Evolutionary conservation across 1,139 yeast genomes (phyloP).

Genomic region (Sugiyamaella pinicola): DNA sequence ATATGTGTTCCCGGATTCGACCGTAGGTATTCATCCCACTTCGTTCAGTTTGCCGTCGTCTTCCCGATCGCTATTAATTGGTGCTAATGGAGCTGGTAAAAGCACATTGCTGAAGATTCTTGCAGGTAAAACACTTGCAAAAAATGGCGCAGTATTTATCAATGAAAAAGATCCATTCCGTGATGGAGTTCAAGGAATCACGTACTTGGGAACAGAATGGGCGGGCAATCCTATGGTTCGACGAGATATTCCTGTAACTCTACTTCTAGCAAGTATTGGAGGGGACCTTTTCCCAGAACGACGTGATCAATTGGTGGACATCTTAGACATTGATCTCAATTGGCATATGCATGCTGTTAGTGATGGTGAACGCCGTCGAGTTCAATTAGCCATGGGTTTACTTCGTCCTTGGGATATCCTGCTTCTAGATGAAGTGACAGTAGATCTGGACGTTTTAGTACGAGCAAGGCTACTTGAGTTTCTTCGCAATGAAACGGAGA

Average conservation of each 20-base stretch:
- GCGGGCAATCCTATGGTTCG: conserved; percentile 88
- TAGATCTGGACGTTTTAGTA: conserved; percentile 91
- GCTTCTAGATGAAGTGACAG: conserved; percentile 91
- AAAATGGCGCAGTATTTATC: conserved; percentile 60
- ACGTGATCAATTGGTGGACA: conserved; percentile 69
- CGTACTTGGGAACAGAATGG: conserved; percentile 97
- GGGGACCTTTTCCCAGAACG: conserved; percentile 73
- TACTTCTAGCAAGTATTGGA: conserved; percentile 79
- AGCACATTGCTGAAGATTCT: conserved; percentile 79
- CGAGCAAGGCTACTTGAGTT: conserved; percentile 72
- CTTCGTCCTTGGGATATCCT: conserved; percentile 86
- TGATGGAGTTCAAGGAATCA: conserved; percentile 62
- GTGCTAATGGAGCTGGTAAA: conserved; percentile 98
- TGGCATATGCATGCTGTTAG: conserved; percentile 94
- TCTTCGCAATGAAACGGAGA: conserved; percentile 66
- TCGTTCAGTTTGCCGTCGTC: conserved; percentile 65
- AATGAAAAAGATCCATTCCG: conserved; percentile 88
- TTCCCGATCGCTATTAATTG: conserved; percentile 75
- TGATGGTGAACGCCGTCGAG: conserved; percentile 94
- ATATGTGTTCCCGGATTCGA: conserved; percentile 68
- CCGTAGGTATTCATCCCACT: conserved; percentile 70
- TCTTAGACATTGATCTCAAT: conserved; percentile 78
- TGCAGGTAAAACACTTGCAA: conserved; percentile 89
- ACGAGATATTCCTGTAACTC: conserved; percentile 83
- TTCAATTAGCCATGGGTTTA: conserved; percentile 91